Percentiles rank a stretch among this genome's conserved stretches.
These are phyloP conservation scores for Leccinum ambiguum DNA, from an alignment of 1,284 basidiomycete species.

Conservation along the genomic window DNA sequence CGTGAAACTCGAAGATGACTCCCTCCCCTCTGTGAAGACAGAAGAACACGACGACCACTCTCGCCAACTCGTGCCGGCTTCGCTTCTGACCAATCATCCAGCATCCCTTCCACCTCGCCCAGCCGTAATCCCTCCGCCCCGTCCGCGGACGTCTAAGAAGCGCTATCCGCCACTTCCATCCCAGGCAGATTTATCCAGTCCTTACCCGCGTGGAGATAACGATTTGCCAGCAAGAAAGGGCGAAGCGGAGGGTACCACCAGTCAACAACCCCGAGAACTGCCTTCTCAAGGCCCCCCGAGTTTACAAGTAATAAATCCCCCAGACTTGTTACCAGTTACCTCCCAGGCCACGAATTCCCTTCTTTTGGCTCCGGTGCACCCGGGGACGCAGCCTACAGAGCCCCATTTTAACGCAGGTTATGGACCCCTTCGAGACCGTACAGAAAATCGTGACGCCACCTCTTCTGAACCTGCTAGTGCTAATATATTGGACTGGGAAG, in stretches of 20 bases:
- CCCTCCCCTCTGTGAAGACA: conserved; percentile 8
- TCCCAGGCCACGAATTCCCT: conserved; percentile 14
- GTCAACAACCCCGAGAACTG: conserved; percentile 7
- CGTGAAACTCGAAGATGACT: conserved; percentile 25
- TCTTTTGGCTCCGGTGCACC: conserved; percentile 13
- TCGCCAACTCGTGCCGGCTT: conserved; percentile 1
- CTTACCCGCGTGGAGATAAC: conserved; percentile 11
- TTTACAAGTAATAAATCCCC: conserved; percentile 14
- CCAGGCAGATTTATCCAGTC: conserved; percentile 2
- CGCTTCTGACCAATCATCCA: background rate
- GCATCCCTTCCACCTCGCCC: conserved; percentile 18
- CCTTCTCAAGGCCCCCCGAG: conserved; percentile 3
- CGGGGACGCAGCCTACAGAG: conserved; percentile 9
- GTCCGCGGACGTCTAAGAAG: conserved; percentile 22
- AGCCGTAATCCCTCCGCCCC: conserved; percentile 28
- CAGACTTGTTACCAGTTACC: conserved; percentile 7
- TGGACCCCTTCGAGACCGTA: conserved; percentile 1
- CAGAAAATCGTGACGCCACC: conserved; percentile 6
- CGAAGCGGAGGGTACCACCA: background rate
- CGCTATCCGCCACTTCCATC: background rate
- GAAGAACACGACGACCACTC: conserved; percentile 18
- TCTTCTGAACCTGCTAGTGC: conserved; percentile 15
- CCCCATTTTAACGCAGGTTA: conserved; percentile 4
- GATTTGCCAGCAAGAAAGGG: conserved; percentile 2
- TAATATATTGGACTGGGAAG: conserved; percentile 12